Base-by-base conservation (phyloP, 148 eudicot genomes). In the Fallopia convolvulus region DNA sequence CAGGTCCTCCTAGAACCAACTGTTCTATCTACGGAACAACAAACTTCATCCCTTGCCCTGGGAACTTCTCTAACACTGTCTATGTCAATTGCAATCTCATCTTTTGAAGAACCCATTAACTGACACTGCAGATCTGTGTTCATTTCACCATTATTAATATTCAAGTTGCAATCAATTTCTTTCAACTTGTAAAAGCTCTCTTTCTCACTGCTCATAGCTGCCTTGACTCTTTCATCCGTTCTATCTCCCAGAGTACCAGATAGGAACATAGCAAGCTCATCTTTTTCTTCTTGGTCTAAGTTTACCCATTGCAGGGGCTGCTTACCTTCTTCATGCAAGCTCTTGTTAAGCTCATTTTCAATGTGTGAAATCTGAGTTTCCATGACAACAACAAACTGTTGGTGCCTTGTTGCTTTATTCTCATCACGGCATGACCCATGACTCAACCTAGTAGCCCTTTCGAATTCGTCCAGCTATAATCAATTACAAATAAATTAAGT, bases 391-490 rank as follows among this genome's bases (percentile, higher is more conserved):
- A 94, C 84, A 71, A 94, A 94, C 77, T 92, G 92, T 78, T 78
- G 88, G 79, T 92, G 97, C 77, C 97, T 85, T 61, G 81, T 77
- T 61, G 83, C 80, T 74, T 87, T 92, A 53, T 81, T 68, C 74
- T 90, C 90, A 77, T 92, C 89, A 2, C 80, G 80, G 53, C 83
- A 86, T 50, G 76, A 88, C 81, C 88, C 88, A 83, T 92, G 88
- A 89, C 97, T 92, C 82, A 77, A 55, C 48, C 83, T 74, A 44
- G 92, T 85, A 58, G 99, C 99, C 78, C 74, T 90, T 78, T 87
- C 97, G 73, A 94, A 94, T 85, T 94, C 99, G 81, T 94, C 99
- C 82, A 94, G 82, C 99, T 94, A 81, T 61, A 52, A 74, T 11
- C 13, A 53, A 32, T 42, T 5, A 21, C 75, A 30, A 56, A 8